Evolutionary conservation across 257 asterid genomes (phyloP), one percentile per base, ranked within the genome.

Genomic region (Forsythia suspensa): DNA sequence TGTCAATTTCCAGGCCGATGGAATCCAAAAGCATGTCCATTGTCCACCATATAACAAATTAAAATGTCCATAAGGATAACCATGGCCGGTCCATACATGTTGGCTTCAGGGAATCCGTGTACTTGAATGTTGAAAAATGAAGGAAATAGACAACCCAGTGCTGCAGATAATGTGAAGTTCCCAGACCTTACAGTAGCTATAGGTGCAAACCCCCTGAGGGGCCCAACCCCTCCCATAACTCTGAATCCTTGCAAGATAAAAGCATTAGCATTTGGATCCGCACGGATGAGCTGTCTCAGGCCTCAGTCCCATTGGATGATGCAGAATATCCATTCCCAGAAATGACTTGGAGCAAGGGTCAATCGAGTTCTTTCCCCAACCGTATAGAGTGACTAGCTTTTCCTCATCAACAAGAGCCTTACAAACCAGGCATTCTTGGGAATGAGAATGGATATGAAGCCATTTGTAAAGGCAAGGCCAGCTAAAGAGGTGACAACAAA

Each of bases 111-210:
- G 75, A 79, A 84, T 55, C 85, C 83, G 9, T 86, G 83, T 78
- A 81, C 84, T 75, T 82, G 88, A 79, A 79, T 52, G 80, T 86
- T 86, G 79, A 86, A 84, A 52, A 84, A 76, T 6, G 87, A 79
- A 1, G 82, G 89, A 73, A 86, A 78, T 13, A 86, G 80, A 46
- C 88, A 84, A 13, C 88, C 88, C 55, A 86, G 77, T 37, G 82
- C 84, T 43, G 85, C 85, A 46, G 88, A 84, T 24, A 86, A 73
- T 1, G 86, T 80, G 59, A 84, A 84, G 80, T 80, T 82, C 80
- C 84, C 88, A 41, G 82, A 84, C 71, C 82, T 84, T 13, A 86
- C 77, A 75, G 80, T 71, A 36, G 81, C 75, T 69, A 69, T 20
- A 0, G 90, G 87, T 18, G 87, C 78, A 71, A 84, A 78, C 29